phyloP scores from a whole-genome alignment of 1,139 yeast genomes.

The Pneumocystis sp. region DNA sequence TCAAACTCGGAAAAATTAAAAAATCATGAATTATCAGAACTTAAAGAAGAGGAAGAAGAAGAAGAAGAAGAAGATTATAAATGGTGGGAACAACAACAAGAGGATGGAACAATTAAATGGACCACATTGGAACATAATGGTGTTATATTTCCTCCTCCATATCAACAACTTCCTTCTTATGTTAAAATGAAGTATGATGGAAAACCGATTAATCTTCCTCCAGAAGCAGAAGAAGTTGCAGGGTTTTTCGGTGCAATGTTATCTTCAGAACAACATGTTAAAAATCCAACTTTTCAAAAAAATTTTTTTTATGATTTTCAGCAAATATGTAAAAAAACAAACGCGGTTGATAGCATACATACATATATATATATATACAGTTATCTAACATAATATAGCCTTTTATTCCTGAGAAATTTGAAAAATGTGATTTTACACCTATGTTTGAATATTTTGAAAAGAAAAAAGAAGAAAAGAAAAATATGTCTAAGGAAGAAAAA shows the following conservation, averaged over 20 bases:
- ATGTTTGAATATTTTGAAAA: conserved; percentile 61
- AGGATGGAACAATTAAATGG: conserved; percentile 76
- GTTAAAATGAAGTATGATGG: conserved; percentile 67
- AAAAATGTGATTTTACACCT: conserved; percentile 61
- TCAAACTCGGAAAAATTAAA: conserved; percentile 7
- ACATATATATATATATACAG: conserved; percentile 30
- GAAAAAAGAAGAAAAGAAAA: conserved; percentile 58
- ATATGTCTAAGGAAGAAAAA: conserved; percentile 54
- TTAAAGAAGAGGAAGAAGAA: conserved; percentile 41
- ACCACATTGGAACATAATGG: conserved; percentile 74
- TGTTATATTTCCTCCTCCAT: conserved; percentile 83
- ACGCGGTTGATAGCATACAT: conserved; percentile 33
- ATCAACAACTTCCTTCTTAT: conserved; percentile 70
- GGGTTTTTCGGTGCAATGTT: conserved; percentile 85
- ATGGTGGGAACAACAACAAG: conserved; percentile 77
- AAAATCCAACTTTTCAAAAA: conserved; percentile 69
- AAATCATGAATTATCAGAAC: conserved; percentile 8
- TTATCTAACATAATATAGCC: neutral
- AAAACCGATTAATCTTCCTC: conserved; percentile 55
- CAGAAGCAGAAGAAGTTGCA: conserved; percentile 88
- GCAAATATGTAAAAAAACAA: conserved; percentile 50
- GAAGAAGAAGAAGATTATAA: conserved; percentile 52
- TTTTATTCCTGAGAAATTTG: conserved; percentile 31
- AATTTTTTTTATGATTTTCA: conserved; percentile 74
- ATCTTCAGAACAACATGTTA: conserved; percentile 66